Evolutionary conservation across 1,139 yeast species (phyloP).

Genomic region (Suzukiozyma palmioleophila): DNA sequence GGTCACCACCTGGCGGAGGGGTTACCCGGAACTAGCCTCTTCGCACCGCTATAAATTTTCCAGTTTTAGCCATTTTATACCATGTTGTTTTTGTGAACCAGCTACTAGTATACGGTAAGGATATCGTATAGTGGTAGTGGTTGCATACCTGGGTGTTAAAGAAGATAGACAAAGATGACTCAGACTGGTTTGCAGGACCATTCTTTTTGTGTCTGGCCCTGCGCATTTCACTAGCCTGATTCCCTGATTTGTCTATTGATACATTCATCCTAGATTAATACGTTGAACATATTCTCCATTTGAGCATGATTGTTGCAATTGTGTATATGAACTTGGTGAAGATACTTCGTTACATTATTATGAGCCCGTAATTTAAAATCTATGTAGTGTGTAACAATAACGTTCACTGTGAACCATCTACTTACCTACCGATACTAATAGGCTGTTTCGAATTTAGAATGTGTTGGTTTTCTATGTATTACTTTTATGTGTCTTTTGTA

Average conservation of each 20-base stretch:
- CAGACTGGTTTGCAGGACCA: conserved; percentile 1
- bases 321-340: conserved; percentile 71
- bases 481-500: no score
- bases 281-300: conserved; percentile 81
- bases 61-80: no score
- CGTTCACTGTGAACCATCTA: no score
- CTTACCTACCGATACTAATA: no score
- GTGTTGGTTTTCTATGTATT: no score
- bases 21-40: conserved; percentile 7
- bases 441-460: no score
- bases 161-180: conserved; percentile 17
- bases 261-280: conserved; percentile 60
- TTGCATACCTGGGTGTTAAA: conserved; percentile 17
- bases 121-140: conserved; percentile 6
- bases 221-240: conserved; percentile 5
- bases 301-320: conserved; percentile 38
- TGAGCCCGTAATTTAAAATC: no score
- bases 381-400: no score
- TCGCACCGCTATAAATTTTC: not conserved
- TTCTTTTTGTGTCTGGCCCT: conserved; percentile 3
- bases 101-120: conserved; percentile 5
- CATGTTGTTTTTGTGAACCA: not conserved
- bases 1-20: not conserved
- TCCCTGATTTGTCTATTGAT: conserved; percentile 36
- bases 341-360: conserved; percentile 66